Conservation (phyloP, 371 early-diverging fungal genomes). For the Blyttiomyces sp. region DNA sequence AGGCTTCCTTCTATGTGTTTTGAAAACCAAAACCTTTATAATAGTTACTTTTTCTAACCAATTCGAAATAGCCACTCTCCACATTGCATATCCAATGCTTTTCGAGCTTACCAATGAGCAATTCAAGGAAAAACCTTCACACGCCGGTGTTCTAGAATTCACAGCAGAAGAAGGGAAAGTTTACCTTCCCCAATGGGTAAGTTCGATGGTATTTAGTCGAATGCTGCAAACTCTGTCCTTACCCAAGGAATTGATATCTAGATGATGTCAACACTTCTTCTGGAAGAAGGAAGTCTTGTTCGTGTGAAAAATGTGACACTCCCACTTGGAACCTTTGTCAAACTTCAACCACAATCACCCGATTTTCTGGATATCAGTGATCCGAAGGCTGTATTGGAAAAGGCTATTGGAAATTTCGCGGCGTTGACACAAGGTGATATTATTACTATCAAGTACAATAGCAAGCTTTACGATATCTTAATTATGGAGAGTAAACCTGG, state of each 20-base stretch:
- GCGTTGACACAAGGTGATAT: conserved; percentile 94
- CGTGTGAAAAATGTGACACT: conserved; percentile 77
- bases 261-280: conserved; percentile 91
- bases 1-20: too few species aligned
- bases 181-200: conserved; percentile 96
- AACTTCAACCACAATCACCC: conserved; percentile 96
- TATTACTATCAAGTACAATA: conserved; percentile 90
- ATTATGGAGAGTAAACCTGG: conserved; percentile 90
- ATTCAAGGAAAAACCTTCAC: conserved; percentile 56
- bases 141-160: conserved; percentile 99
- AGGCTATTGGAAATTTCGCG: conserved; percentile 91
- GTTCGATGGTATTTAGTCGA: neutral
- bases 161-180: conserved; percentile 95
- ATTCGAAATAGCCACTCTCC: conserved; percentile 72
- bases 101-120: conserved; percentile 70
- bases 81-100: conserved; percentile 91
- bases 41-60: too few species aligned
- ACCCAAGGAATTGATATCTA: too few species aligned
- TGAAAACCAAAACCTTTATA: too few species aligned
- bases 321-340: conserved; percentile 89
- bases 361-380: conserved; percentile 98
- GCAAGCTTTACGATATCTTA: conserved; percentile 81
- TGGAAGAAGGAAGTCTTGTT: conserved; percentile 76
- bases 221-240: neutral
- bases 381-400: conserved; percentile 98